phyloP scores from a whole-genome alignment of 495 filamentous ascomycete species.

The Immersiella caudata region DNA sequence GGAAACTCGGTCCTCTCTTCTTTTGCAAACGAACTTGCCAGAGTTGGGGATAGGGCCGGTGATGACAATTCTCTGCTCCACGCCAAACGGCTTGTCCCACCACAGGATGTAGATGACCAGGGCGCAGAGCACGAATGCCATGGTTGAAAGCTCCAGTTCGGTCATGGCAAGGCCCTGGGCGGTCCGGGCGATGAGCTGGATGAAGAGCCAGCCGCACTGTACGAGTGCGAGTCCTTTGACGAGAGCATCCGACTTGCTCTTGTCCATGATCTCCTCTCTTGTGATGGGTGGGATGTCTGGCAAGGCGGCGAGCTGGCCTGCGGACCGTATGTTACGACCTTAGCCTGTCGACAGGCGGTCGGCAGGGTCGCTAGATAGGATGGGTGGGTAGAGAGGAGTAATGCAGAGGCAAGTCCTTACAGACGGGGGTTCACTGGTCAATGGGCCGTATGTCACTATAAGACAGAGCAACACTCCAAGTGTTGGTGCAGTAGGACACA shows the following conservation, averaged over 20 bases:
- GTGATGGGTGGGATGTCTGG: not conserved
- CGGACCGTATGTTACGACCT: too few species aligned
- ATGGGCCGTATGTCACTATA: too few species aligned
- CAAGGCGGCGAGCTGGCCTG: not conserved
- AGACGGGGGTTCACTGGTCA: too few species aligned
- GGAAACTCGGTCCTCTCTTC: not conserved
- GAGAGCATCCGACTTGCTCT: not conserved
- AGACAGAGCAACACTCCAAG: too few species aligned
- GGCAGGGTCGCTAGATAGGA: too few species aligned
- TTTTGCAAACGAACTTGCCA: not conserved
- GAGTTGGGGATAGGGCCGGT: not conserved
- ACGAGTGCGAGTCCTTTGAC: not conserved
- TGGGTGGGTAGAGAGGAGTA: too few species aligned
- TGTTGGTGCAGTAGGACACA: too few species aligned
- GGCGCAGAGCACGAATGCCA: not conserved
- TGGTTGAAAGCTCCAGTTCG: not conserved
- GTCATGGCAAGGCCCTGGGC: constrained; percentile 1
- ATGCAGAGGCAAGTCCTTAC: too few species aligned
- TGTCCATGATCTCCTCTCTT: not conserved
- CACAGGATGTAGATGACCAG: not conserved
- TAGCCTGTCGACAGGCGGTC: too few species aligned
- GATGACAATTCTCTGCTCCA: constrained; percentile 2
- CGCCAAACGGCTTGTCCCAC: not conserved
- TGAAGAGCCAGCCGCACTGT: not conserved
- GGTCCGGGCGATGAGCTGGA: not conserved